These are phyloP conservation scores for Gaillardinia entomophila DNA, from an alignment of 805 yeast genomes.

Conservation along the genomic window DNA sequence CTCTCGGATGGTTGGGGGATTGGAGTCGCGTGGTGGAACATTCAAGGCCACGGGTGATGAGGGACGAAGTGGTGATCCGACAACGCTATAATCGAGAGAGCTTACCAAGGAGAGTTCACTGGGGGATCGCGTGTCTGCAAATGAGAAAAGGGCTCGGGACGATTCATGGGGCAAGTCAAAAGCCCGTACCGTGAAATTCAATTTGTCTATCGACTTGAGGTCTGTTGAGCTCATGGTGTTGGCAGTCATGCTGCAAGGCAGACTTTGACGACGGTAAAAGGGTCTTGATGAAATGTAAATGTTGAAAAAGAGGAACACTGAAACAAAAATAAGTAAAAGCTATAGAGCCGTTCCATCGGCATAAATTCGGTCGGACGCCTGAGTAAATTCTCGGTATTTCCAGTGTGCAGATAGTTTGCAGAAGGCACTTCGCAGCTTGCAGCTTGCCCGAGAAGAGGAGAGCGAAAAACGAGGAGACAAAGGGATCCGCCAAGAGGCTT, in stretches of 20 bases:
- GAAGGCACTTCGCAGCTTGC: too few relatives aligned
- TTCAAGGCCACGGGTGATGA: background rate
- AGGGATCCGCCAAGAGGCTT: too few relatives aligned
- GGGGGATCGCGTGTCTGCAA: background rate
- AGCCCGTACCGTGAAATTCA: constrained; percentile 6
- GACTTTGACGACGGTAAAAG: too few relatives aligned
- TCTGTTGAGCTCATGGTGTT: constrained; percentile 7
- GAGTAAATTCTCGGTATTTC: too few relatives aligned
- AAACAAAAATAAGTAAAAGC: too few relatives aligned
- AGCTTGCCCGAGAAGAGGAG: too few relatives aligned
- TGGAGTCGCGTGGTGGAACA: background rate
- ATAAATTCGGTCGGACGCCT: too few relatives aligned
- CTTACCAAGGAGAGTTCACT: background rate
- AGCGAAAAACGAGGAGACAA: too few relatives aligned
- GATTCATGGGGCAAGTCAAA: constrained; percentile 1
- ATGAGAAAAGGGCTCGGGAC: background rate
- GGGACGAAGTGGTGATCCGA: background rate
- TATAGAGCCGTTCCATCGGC: too few relatives aligned
- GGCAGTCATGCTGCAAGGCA: background rate
- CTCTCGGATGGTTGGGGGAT: background rate
- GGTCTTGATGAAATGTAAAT: too few relatives aligned
- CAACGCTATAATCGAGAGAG: background rate
- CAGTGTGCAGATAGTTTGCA: too few relatives aligned
- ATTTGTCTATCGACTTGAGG: constrained; percentile 3
- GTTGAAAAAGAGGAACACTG: too few relatives aligned